These are phyloP conservation scores for Nepenthes gracilis DNA, from an alignment of 148 eudicot species.

Conservation along the genomic window DNA sequence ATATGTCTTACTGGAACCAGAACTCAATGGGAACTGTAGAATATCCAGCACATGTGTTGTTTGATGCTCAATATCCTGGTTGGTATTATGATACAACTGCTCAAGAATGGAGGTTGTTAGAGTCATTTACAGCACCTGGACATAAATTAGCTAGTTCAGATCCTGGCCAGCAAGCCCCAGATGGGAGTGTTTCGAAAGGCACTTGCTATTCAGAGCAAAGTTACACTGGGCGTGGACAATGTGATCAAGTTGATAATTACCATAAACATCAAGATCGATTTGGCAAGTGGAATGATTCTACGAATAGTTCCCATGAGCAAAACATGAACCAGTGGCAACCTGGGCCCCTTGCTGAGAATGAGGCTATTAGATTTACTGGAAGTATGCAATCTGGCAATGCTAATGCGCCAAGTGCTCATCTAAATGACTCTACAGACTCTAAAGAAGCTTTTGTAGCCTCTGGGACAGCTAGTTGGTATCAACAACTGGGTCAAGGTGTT, in stretches of 20 bases:
- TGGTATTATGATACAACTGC: slow-evolving; percentile 65
- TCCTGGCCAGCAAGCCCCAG: slow-evolving; percentile 27
- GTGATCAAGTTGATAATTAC: slow-evolving; percentile 19
- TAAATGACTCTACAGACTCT: not conserved
- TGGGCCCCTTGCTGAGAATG: slow-evolving; percentile 16
- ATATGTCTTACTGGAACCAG: slow-evolving; percentile 35
- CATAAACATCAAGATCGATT: slow-evolving; percentile 21
- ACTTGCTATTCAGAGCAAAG: slow-evolving; percentile 17
- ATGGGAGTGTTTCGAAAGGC: slow-evolving; percentile 18
- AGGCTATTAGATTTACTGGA: slow-evolving; percentile 9
- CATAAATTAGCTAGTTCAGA: slow-evolving; percentile 27
- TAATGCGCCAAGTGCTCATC: not conserved
- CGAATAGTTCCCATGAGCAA: slow-evolving; percentile 23
- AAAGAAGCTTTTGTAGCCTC: not conserved
- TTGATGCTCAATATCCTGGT: slow-evolving; percentile 80
- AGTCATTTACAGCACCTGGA: slow-evolving; percentile 29
- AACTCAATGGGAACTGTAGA: slow-evolving; percentile 24
- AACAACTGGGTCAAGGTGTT: not conserved
- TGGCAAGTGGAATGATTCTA: slow-evolving; percentile 19
- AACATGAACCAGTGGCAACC: slow-evolving; percentile 23
- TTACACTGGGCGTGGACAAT: slow-evolving; percentile 19
- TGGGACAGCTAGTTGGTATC: not conserved
- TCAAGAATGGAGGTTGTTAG: slow-evolving; percentile 58
- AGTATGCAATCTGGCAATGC: not conserved
- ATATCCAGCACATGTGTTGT: slow-evolving; percentile 61